Percentiles rank a stretch among this genome's conserved stretches.
phyloP scores from a whole-genome alignment of 106 monocot species.

The Dendrobium huoshanense region DNA sequence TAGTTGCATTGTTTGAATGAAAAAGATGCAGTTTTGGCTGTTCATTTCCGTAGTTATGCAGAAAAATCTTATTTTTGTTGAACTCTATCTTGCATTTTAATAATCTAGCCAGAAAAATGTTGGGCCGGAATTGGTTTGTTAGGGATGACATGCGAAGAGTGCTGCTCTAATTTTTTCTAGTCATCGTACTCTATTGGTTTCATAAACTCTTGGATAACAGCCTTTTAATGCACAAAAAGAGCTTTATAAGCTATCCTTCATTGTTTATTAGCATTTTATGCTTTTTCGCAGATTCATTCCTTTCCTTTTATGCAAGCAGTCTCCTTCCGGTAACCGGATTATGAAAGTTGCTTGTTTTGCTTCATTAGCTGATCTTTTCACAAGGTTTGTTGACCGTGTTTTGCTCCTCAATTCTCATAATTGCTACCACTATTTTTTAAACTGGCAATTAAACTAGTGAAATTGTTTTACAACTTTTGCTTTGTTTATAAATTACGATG shows the following conservation, averaged over 20 bases:
- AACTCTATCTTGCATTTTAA: slow-evolving; percentile 3
- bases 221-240: slow-evolving; percentile 23
- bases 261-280: background rate
- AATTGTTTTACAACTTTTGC: too few species aligned
- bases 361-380: slow-evolving; percentile 69
- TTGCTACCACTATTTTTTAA: background rate
- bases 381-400: slow-evolving; percentile 41
- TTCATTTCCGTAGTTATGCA: background rate
- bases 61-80: background rate
- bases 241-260: background rate
- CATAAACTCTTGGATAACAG: slow-evolving; percentile 51
- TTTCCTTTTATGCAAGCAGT: slow-evolving; percentile 27
- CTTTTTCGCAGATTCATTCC: background rate
- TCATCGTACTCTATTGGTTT: slow-evolving; percentile 65
- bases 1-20: background rate
- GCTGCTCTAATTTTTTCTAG: slow-evolving; percentile 47
- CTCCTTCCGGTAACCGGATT: slow-evolving; percentile 36
- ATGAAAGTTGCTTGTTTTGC: slow-evolving; percentile 62
- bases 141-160: slow-evolving; percentile 64
- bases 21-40: background rate
- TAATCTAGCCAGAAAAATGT: slow-evolving; percentile 69
- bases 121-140: slow-evolving; percentile 71
- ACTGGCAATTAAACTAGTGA: too few species aligned
- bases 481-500: too few species aligned
- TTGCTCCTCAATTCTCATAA: background rate